phyloP scores from a whole-genome alignment of 2,329 filamentous ascomycete genomes.

The Trichophyton mentagrophytes region DNA sequence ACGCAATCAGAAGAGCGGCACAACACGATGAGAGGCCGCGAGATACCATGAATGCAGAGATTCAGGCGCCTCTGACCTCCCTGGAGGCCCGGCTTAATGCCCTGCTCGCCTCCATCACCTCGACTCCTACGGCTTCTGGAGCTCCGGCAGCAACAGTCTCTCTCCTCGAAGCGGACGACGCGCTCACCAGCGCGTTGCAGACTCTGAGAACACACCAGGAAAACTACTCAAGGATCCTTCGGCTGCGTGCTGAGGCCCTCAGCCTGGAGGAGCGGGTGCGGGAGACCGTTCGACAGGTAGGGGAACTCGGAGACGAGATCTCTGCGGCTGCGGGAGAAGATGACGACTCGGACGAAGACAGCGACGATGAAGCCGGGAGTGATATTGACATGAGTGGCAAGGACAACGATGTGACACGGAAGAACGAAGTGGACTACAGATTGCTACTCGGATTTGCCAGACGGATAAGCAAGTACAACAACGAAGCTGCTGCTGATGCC shows the following conservation, averaged over 20 bases:
- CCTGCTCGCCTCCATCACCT: constrained; percentile 30
- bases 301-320: constrained; percentile 30
- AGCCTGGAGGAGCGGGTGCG: constrained; percentile 31
- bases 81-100: constrained; percentile 33
- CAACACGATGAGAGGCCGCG: not conserved
- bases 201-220: constrained; percentile 33
- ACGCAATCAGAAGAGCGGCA: not conserved
- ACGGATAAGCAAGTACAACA: constrained; percentile 37
- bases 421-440: constrained; percentile 32
- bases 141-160: constrained; percentile 30
- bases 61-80: constrained; percentile 28
- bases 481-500: constrained; percentile 33
- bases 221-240: constrained; percentile 32
- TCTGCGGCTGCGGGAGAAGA: constrained; percentile 22
- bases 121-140: constrained; percentile 32
- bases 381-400: constrained; percentile 15
- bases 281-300: constrained; percentile 29
- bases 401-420: constrained; percentile 6
- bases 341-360: constrained; percentile 20
- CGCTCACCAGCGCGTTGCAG: constrained; percentile 28
- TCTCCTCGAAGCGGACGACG: constrained; percentile 32
- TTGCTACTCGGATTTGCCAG: constrained; percentile 34
- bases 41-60: constrained; percentile 27
- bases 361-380: constrained; percentile 8
- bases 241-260: constrained; percentile 29